phyloP scores from a whole-genome alignment of 352 stramenopile genomes.

The Phytophthora tubulina region DNA sequence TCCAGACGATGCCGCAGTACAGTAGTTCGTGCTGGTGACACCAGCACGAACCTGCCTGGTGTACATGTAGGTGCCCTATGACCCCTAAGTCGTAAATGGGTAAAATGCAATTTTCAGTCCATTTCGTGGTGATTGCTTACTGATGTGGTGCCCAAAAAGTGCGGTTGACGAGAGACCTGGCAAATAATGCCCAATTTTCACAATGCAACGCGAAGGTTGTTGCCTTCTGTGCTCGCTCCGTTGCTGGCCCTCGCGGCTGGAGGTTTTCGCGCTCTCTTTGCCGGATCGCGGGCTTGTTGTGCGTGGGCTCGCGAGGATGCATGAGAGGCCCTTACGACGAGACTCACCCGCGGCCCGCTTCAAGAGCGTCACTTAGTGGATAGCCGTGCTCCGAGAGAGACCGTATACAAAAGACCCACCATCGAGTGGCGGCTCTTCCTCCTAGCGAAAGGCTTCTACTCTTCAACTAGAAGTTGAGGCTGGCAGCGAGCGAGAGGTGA shows the following conservation, averaged over 20 bases:
- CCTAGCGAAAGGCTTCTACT: conserved; percentile 21
- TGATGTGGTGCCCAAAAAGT: conserved; percentile 5
- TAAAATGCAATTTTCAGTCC: neutral
- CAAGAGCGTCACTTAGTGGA: conserved; percentile 27
- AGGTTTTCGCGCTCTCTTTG: conserved; percentile 26
- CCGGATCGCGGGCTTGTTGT: conserved; percentile 7
- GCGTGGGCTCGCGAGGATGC: conserved; percentile 24
- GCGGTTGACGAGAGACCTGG: conserved; percentile 9
- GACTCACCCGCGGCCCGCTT: conserved; percentile 1
- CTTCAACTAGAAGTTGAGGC: neutral
- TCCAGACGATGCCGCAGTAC: neutral
- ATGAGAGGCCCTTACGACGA: conserved; percentile 13
- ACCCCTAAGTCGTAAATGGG: neutral
- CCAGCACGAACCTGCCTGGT: no score
- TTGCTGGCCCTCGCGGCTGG: neutral
- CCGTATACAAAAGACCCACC: conserved; percentile 15
- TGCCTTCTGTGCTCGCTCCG: conserved; percentile 4
- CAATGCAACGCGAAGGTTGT: conserved; percentile 26
- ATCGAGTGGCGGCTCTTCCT: conserved; percentile 7
- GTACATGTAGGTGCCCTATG: no score
- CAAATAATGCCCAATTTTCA: conserved; percentile 6
- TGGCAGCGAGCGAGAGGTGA: neutral
- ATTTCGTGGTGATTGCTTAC: conserved; percentile 34
- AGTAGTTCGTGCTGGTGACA: neutral
- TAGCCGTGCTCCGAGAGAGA: conserved; percentile 22